Evolutionary conservation across 1,284 basidiomycete genomes (phyloP).

Genomic region (Ceratobasidium sp.): DNA sequence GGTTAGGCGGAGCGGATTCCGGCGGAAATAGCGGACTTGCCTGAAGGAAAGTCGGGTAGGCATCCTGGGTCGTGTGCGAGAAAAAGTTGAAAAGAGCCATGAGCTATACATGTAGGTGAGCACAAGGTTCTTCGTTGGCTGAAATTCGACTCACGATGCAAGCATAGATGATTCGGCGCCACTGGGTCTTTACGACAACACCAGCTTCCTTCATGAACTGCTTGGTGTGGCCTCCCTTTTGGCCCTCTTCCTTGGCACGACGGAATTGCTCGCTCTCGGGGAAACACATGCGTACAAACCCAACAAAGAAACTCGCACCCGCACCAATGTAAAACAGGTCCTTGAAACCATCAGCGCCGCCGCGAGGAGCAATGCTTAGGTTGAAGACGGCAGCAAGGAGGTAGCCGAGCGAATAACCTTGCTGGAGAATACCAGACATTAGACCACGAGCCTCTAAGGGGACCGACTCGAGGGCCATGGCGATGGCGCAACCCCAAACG

Average conservation of each 20-base stretch:
- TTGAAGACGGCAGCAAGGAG: slow-evolving; percentile 73
- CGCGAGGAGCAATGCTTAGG: slow-evolving; percentile 53
- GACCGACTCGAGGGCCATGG: slow-evolving; percentile 87
- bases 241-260: slow-evolving; percentile 57
- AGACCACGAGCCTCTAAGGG: slow-evolving; percentile 87
- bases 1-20: not conserved
- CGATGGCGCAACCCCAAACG: slow-evolving; percentile 58
- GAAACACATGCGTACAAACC: slow-evolving; percentile 68
- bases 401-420: slow-evolving; percentile 75
- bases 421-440: slow-evolving; percentile 82
- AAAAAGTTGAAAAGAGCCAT: slow-evolving; percentile 56
- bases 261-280: slow-evolving; percentile 86
- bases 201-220: slow-evolving; percentile 73
- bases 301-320: slow-evolving; percentile 78
- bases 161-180: slow-evolving; percentile 57
- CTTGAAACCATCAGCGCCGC: slow-evolving; percentile 45
- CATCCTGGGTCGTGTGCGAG: slow-evolving; percentile 53
- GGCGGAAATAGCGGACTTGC: slow-evolving; percentile 5
- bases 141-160: slow-evolving; percentile 1
- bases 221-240: slow-evolving; percentile 61
- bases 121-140: not conserved
- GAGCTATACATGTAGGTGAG: slow-evolving; percentile 32
- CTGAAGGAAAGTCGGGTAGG: slow-evolving; percentile 81
- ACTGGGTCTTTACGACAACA: slow-evolving; percentile 58
- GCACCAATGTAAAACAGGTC: slow-evolving; percentile 71